Conservation (phyloP, 306 rosid genomes). For the Quercus mongolica region DNA sequence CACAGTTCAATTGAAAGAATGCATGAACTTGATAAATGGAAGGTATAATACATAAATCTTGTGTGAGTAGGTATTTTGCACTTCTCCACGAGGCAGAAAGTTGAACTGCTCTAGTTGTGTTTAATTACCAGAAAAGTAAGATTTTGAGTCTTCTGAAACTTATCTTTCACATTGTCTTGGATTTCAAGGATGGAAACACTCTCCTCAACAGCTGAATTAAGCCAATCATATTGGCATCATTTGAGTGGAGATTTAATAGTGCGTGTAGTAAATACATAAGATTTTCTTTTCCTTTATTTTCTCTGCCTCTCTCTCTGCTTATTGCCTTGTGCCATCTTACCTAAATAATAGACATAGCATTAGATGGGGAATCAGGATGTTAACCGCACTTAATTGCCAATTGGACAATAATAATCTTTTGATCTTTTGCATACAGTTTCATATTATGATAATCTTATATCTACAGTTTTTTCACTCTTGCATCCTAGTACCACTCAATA, state of each 20-base stretch:
- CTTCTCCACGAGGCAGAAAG: not conserved
- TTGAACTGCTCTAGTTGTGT: not conserved
- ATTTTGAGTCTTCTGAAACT: not conserved
- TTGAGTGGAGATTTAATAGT: too few relatives aligned
- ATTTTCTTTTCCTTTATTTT: too few relatives aligned
- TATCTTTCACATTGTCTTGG: not conserved
- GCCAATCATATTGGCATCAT: not conserved
- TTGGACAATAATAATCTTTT: not conserved
- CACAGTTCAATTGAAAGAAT: not conserved
- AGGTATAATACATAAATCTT: not conserved
- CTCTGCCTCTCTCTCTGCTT: too few relatives aligned
- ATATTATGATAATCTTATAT: not conserved
- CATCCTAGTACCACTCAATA: too few relatives aligned
- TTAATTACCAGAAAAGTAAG: not conserved
- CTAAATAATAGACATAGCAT: not conserved
- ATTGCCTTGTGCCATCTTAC: too few relatives aligned
- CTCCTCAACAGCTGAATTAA: not conserved
- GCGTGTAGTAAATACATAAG: too few relatives aligned
- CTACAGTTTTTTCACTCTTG: too few relatives aligned
- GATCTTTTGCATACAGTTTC: not conserved
- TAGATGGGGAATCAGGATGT: not conserved
- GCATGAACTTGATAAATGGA: not conserved
- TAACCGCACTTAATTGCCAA: not conserved
- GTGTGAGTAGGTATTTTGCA: not conserved
- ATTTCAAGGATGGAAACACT: not conserved